phyloP scores from a whole-genome alignment of 1,284 basidiomycete genomes.

The Irpex rosettiformis region DNA sequence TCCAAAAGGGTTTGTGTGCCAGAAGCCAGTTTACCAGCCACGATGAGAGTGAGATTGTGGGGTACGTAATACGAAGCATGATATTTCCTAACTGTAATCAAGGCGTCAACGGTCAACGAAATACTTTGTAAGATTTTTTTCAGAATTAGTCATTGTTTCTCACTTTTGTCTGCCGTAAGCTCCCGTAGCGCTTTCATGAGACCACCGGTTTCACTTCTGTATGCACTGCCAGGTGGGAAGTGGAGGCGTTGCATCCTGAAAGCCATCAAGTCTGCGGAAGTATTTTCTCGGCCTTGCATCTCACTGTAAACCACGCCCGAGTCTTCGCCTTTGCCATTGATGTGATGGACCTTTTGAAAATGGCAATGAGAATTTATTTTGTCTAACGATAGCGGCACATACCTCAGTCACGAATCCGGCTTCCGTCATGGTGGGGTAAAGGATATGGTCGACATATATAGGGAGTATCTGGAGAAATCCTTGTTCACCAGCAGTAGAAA shows the following conservation, averaged over 20 bases:
- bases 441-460: constrained; percentile 95
- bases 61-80: constrained; percentile 93
- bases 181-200: constrained; percentile 89
- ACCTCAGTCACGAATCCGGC: constrained; percentile 93
- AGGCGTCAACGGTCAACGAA: constrained; percentile 18
- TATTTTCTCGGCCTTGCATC: constrained; percentile 98
- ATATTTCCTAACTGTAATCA: constrained; percentile 75
- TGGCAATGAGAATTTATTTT: no score
- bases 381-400: no score
- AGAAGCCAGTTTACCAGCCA: constrained; percentile 74
- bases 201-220: constrained; percentile 96
- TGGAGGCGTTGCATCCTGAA: constrained; percentile 80
- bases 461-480: constrained; percentile 95
- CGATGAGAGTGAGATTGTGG: constrained; percentile 87
- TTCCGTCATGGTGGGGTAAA: constrained; percentile 93
- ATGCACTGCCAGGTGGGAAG: constrained; percentile 83
- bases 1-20: constrained; percentile 69
- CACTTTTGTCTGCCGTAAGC: constrained; percentile 89
- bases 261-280: constrained; percentile 86
- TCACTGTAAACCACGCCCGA: constrained; percentile 97
- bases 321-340: constrained; percentile 88
- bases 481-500: constrained; percentile 95
- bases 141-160: constrained; percentile 21
- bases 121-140: constrained; percentile 10
- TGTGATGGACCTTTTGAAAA: constrained; percentile 84